phyloP scores from a whole-genome alignment of 768 basidiomycete species.

The Dacryopinax primogenitus region DNA sequence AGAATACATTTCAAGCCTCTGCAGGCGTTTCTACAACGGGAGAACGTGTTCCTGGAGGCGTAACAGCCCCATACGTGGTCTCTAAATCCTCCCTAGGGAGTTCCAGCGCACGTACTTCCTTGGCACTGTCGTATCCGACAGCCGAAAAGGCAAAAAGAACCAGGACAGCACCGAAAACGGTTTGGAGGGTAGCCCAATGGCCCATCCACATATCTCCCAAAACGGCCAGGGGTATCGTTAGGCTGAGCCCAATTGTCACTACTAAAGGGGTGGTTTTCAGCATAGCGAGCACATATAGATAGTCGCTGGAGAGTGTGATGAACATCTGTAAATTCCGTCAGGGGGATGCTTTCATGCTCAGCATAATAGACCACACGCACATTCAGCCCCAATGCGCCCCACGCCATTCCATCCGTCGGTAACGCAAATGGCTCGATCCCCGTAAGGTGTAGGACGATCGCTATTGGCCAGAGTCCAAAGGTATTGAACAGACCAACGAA shows the following conservation, averaged over 20 bases:
- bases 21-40: not conserved
- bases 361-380: conserved; percentile 30
- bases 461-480: conserved; percentile 60
- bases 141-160: conserved; percentile 68
- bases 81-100: not conserved
- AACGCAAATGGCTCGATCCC: conserved; percentile 60
- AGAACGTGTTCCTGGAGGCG: not conserved
- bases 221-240: conserved; percentile 88
- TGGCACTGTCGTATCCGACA: conserved; percentile 34
- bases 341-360: too few species aligned
- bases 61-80: not conserved
- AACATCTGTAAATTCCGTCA: conserved; percentile 43
- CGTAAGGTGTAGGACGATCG: conserved; percentile 57
- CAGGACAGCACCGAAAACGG: conserved; percentile 62
- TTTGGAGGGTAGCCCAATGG: conserved; percentile 43
- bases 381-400: conserved; percentile 43
- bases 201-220: conserved; percentile 61
- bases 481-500: conserved; percentile 85
- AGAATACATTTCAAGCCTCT: not conserved
- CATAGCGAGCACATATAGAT: conserved; percentile 79
- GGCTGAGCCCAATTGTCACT: conserved; percentile 83
- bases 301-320: conserved; percentile 75
- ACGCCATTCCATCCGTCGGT: conserved; percentile 41
- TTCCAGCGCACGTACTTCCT: not conserved
- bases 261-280: conserved; percentile 91